Evolutionary conservation across 805 yeast genomes (phyloP).

Genomic region (Suhomyces prunicola): DNA sequence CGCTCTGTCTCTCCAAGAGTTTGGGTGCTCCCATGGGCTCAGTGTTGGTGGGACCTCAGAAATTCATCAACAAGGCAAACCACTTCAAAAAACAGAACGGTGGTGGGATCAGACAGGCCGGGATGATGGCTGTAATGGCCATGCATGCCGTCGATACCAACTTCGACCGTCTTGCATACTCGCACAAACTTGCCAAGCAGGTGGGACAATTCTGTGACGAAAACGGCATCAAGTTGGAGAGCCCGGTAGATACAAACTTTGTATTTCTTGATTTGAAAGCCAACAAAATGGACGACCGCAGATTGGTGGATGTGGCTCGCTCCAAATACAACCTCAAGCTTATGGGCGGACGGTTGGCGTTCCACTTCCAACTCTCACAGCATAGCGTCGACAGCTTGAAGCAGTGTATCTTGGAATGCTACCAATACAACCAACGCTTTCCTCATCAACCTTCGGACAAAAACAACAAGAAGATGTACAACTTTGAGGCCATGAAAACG

Average conservation of each 20-base stretch:
- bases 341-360: slow-evolving; percentile 74
- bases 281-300: slow-evolving; percentile 55
- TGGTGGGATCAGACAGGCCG: slow-evolving; percentile 90
- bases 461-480: slow-evolving; percentile 14
- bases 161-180: slow-evolving; percentile 50
- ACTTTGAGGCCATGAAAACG: slow-evolving; percentile 6
- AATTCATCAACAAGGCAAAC: slow-evolving; percentile 64
- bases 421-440: slow-evolving; percentile 6
- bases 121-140: slow-evolving; percentile 80
- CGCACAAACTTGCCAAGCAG: slow-evolving; percentile 52
- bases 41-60: slow-evolving; percentile 65
- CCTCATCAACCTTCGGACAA: slow-evolving; percentile 7
- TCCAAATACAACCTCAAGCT: slow-evolving; percentile 58
- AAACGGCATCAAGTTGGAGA: slow-evolving; percentile 55
- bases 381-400: slow-evolving; percentile 39
- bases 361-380: slow-evolving; percentile 53
- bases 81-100: slow-evolving; percentile 91
- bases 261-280: slow-evolving; percentile 64
- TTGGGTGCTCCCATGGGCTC: slow-evolving; percentile 95
- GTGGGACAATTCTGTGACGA: slow-evolving; percentile 52
- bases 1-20: slow-evolving; percentile 84
- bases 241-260: slow-evolving; percentile 83
- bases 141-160: slow-evolving; percentile 71
- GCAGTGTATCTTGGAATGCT: slow-evolving; percentile 54
- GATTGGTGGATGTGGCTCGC: slow-evolving; percentile 49